A percentile compares a stretch with the other conserved stretches of the same genome.
phyloP scores from a whole-genome alignment of 805 yeast genomes.

The Spathaspora hagerdaliae region DNA sequence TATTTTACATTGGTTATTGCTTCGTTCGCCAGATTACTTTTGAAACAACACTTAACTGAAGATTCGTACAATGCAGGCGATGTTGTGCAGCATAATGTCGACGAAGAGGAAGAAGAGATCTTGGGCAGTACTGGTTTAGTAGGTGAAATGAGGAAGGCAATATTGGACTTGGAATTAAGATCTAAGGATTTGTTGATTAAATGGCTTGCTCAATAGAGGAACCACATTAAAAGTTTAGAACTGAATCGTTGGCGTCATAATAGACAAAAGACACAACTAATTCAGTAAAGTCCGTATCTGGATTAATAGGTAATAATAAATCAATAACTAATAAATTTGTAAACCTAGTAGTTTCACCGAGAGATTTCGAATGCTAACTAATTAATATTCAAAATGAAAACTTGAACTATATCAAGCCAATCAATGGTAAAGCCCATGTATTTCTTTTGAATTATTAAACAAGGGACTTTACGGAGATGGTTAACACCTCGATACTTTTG shows the following conservation, averaged over 20 bases:
- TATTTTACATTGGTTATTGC: conserved; percentile 59
- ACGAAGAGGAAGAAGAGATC: conserved; percentile 25
- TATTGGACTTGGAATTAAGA: conserved; percentile 27
- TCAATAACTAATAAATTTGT: no score
- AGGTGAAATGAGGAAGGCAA: conserved; percentile 17
- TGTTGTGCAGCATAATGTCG: conserved; percentile 8
- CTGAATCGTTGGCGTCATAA: not conserved
- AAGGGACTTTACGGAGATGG: no score
- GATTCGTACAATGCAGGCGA: conserved; percentile 16
- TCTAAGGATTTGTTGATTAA: conserved; percentile 26
- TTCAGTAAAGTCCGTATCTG: no score
- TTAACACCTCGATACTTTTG: no score
- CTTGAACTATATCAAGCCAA: no score
- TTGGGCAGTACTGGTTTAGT: conserved; percentile 16
- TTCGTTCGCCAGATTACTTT: conserved; percentile 56
- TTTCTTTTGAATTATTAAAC: no score
- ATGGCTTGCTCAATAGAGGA: conserved; percentile 11
- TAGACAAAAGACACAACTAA: no score
- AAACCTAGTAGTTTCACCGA: not conserved
- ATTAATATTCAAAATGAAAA: no score
- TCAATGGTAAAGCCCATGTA: no score
- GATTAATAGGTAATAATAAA: no score
- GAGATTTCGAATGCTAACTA: no score
- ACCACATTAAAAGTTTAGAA: not conserved
- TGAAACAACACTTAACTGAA: conserved; percentile 33